Evolutionary conservation across 305 asterid genomes (phyloP).

Genomic region (Rubia tinctorum): DNA sequence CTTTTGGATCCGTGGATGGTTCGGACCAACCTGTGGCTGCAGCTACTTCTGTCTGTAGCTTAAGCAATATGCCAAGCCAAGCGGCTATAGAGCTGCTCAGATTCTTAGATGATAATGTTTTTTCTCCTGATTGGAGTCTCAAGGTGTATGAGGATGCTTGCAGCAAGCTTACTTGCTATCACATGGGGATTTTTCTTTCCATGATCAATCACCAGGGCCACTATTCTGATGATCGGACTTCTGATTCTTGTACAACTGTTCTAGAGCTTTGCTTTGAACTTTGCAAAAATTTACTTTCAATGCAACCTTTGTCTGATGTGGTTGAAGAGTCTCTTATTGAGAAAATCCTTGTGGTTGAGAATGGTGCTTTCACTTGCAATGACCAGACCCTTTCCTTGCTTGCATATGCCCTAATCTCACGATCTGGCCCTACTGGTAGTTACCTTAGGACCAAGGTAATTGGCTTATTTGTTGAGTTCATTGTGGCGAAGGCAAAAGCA

Average conservation of each 20-base stretch:
- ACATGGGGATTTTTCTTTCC: slow-evolving; percentile 64
- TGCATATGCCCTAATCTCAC: slow-evolving; percentile 71
- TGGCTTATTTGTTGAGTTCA: slow-evolving; percentile 46
- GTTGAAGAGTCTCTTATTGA: slow-evolving; percentile 74
- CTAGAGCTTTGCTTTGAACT: slow-evolving; percentile 75
- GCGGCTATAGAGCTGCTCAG: slow-evolving; percentile 70
- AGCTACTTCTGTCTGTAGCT: slow-evolving; percentile 50
- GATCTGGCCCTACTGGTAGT: slow-evolving; percentile 66
- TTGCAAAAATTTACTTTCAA: slow-evolving; percentile 66
- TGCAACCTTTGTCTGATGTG: slow-evolving; percentile 54
- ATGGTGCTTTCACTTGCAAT: slow-evolving; percentile 68
- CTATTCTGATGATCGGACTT: slow-evolving; percentile 50
- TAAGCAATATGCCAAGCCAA: slow-evolving; percentile 73
- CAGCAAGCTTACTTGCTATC: slow-evolving; percentile 51
- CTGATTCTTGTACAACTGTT: slow-evolving; percentile 35
- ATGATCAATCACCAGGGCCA: slow-evolving; percentile 54
- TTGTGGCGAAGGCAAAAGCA: slow-evolving; percentile 55
- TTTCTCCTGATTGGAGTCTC: slow-evolving; percentile 77
- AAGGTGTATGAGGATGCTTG: slow-evolving; percentile 60
- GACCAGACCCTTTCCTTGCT: slow-evolving; percentile 88
- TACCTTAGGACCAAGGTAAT: slow-evolving; percentile 68
- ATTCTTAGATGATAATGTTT: slow-evolving; percentile 61
- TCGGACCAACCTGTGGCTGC: slow-evolving; percentile 64
- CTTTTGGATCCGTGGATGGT: slow-evolving; percentile 78
- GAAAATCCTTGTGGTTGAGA: slow-evolving; percentile 58